Percentiles rank a stretch among this genome's conserved stretches.
Conservation (phyloP, 257 asterid species). For the Solanum lignicaule region DNA sequence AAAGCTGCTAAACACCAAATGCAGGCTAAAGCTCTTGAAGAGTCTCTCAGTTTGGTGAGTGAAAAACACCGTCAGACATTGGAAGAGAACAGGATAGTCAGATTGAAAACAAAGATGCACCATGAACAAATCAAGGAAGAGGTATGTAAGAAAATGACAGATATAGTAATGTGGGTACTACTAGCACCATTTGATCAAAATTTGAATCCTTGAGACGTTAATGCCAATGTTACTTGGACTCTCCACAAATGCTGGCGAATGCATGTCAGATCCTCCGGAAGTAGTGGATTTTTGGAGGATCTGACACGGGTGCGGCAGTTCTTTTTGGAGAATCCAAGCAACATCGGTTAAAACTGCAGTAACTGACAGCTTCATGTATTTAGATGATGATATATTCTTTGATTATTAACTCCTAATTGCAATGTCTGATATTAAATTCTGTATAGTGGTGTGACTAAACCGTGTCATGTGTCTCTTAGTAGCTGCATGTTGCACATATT, state of each 20-base stretch:
- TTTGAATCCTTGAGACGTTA: not conserved
- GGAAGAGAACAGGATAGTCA: not conserved
- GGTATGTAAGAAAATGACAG: not conserved
- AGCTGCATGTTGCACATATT: not conserved
- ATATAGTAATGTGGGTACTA: not conserved
- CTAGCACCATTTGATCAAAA: not conserved
- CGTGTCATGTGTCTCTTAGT: not conserved
- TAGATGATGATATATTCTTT: not conserved
- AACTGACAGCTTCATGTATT: not conserved
- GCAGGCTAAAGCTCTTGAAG: not conserved
- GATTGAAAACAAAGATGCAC: not conserved
- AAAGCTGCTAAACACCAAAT: not conserved
- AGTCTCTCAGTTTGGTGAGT: not conserved
- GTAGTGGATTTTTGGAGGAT: not conserved
- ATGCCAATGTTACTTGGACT: not conserved
- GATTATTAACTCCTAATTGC: not conserved
- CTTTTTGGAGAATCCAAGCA: not conserved
- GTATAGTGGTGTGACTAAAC: not conserved
- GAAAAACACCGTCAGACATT: not conserved
- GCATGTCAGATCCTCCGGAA: not conserved
- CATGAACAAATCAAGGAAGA: not conserved
- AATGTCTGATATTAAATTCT: not conserved
- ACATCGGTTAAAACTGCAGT: not conserved
- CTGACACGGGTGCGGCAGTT: not conserved
- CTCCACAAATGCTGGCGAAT: not conserved